Evolutionary conservation across 306 rosid species (phyloP), one percentile per base, ranked within the genome.

Genomic region (Datisca glomerata): DNA sequence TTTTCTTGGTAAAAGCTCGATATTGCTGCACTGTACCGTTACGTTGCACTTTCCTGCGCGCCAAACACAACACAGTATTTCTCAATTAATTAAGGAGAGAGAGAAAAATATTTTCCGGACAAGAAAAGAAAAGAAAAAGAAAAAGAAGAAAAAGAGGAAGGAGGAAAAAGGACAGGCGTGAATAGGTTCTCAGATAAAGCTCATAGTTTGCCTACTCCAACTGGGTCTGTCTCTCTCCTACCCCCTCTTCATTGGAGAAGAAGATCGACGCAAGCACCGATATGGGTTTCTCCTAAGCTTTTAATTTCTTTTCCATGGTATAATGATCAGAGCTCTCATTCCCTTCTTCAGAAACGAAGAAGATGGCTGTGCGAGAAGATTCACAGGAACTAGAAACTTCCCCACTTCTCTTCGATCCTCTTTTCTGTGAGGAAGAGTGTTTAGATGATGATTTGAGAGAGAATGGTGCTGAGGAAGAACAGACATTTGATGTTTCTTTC

Each of bases 381-480:
- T 2, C 53, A 13, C 70, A 64, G 31, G 57, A 66, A 32, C 55
- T 57, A 2, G 65, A 59, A 27, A 63, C 51, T 53, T 70, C 82
- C 24, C 64, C 83, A 6, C 57, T 60, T 12, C 37, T 64, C 36
- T 43, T 79, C 12, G 86, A 79, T 6, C 51, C 81, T 21, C 79
- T 80, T 32, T 80, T 83, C 65, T 83, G 93, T 21, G 77, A 70
- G 57, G 91, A 70, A 31, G 69, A 69, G 27, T 57, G 67, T 5
- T 57, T 82, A 15, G 73, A 70, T 6, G 82, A 66, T 10, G 80
- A 63, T 18, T 64, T 70, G 12, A 57, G 25, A 20, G 65, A 20
- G n/a, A 39, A 59, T 46, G 64, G 34, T 10, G 36, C 8, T 12
- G 68, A 55, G 13, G 57, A 41, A 11, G 76, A 63, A 63, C 50